Evolutionary conservation across 1,284 basidiomycete genomes (phyloP).

Genomic region (Austroboletus novae-zelandiae): DNA sequence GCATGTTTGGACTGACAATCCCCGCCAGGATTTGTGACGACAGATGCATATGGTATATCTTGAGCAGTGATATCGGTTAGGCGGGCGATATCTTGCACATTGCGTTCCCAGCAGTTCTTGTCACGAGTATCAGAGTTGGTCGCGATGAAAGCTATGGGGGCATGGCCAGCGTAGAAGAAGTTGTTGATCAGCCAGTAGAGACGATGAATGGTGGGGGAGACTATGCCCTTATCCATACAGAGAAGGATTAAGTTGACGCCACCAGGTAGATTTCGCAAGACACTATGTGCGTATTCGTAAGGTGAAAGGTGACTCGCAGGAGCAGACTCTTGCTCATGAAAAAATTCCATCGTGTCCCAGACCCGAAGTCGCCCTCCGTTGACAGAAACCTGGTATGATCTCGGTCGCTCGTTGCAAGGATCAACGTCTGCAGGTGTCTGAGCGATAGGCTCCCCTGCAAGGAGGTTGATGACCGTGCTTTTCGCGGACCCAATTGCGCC

Average conservation of each 20-base stretch:
- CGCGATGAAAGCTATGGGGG: conserved; percentile 30
- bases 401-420: neutral
- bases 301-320: neutral
- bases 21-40: neutral
- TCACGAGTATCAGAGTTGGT: conserved; percentile 26
- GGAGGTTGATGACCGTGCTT: conserved; percentile 5
- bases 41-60: neutral
- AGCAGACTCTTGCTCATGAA: neutral
- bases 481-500: neutral
- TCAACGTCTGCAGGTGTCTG: neutral
- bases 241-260: conserved; percentile 8
- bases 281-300: conserved; percentile 9
- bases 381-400: neutral
- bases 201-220: neutral
- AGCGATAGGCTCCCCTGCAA: neutral
- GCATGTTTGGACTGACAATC: neutral
- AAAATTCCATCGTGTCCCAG: neutral
- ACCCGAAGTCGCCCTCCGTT: neutral
- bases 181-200: conserved; percentile 6
- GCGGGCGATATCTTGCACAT: neutral
- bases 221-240: conserved; percentile 2
- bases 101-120: conserved; percentile 6
- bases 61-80: neutral
- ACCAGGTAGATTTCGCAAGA: conserved; percentile 2
- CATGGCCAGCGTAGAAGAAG: conserved; percentile 8